Percentiles rank a stretch among this genome's conserved stretches.
These are phyloP conservation scores for Pestalotiopsis fici DNA, from an alignment of 2,329 filamentous ascomycete genomes.

Conservation along the genomic window DNA sequence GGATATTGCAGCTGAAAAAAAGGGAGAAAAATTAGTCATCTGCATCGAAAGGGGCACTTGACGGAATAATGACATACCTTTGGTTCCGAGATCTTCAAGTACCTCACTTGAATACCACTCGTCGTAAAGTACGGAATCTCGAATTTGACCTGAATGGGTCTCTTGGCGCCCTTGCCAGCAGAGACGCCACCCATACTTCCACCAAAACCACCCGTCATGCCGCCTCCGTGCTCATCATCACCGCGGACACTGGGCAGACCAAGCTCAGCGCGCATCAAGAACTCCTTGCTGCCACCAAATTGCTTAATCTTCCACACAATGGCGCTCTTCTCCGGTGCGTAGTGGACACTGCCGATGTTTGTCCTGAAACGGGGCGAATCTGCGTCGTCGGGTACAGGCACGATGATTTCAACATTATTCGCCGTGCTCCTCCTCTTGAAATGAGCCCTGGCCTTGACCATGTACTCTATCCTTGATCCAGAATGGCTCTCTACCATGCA, in stretches of 20 bases:
- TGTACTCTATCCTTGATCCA: conserved; percentile 95
- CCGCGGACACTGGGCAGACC: conserved; percentile 92
- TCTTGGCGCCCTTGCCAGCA: conserved; percentile 83
- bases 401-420: conserved; percentile 98
- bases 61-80: conserved; percentile 66
- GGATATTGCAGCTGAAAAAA: conserved; percentile 85
- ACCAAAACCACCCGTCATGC: conserved; percentile 96
- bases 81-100: conserved; percentile 98
- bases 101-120: conserved; percentile 95
- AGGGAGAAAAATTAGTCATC: conserved; percentile 6
- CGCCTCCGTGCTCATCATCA: conserved; percentile 92
- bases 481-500: conserved; percentile 96
- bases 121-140: conserved; percentile 99
- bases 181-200: conserved; percentile 93
- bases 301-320: conserved; percentile 99
- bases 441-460: conserved; percentile 96
- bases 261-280: conserved; percentile 95
- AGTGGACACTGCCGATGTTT: conserved; percentile 96
- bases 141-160: conserved; percentile 98
- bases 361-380: conserved; percentile 95
- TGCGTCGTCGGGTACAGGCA: conserved; percentile 95
- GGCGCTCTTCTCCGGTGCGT: conserved; percentile 93
- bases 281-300: conserved; percentile 97
- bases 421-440: conserved; percentile 98
- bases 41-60: background rate